Evolutionary conservation across 2,329 filamentous ascomycete genomes (phyloP).

Genomic region (Verticillium zaregamsianum): DNA sequence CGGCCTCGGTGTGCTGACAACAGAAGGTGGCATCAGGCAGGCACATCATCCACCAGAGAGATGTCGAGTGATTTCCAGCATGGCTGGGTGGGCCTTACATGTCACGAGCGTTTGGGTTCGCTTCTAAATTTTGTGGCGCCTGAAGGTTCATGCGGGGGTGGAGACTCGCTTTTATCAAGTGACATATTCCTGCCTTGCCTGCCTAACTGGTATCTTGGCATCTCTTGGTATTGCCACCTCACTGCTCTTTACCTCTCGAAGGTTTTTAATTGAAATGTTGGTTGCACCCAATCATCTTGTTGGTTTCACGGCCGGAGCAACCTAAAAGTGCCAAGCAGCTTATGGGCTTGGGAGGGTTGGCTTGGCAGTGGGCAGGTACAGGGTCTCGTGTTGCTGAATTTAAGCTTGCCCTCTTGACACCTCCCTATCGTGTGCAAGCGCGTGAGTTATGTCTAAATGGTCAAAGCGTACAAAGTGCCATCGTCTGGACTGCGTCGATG

Average conservation of each 20-base stretch:
- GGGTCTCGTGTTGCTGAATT: neutral
- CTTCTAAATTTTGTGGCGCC: neutral
- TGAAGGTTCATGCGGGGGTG: neutral
- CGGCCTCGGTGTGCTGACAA: neutral
- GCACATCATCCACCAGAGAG: neutral
- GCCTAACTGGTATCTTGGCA: neutral
- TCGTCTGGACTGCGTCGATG: neutral
- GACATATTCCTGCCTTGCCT: neutral
- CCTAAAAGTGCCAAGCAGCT: neutral
- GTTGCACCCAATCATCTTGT: neutral
- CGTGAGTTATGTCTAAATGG: neutral
- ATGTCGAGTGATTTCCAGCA: neutral
- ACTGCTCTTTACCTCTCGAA: neutral
- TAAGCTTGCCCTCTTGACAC: neutral
- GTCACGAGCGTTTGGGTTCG: neutral
- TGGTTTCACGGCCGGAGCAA: neutral
- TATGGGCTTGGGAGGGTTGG: neutral
- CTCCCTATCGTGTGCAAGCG: neutral
- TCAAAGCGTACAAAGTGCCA: neutral
- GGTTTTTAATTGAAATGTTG: neutral
- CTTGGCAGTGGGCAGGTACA: neutral
- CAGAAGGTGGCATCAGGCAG: neutral
- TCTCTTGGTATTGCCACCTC: neutral
- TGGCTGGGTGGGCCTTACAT: neutral
- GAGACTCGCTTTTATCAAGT: neutral